These are phyloP conservation scores for Podila minutissima DNA, from an alignment of 192 early-diverging fungal species.

Conservation along the genomic window DNA sequence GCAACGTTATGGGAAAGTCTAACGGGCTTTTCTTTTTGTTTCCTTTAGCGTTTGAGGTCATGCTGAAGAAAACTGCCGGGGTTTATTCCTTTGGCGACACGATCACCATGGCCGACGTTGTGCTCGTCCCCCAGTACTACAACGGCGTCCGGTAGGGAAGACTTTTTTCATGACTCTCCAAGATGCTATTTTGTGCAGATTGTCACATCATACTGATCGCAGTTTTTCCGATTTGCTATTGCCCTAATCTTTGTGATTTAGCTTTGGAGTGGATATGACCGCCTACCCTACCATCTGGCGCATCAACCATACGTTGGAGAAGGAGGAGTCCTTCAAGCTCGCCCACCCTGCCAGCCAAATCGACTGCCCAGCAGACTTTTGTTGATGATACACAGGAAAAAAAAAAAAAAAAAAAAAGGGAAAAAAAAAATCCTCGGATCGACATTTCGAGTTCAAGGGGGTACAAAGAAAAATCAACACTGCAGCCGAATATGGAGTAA, in stretches of 20 bases:
- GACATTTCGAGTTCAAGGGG: no score
- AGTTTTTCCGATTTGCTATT: not conserved
- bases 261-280: constrained; percentile 74
- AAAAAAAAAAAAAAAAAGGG: no score
- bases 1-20: no score
- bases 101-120: constrained; percentile 88
- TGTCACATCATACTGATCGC: not conserved
- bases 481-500: no score
- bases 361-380: constrained; percentile 68
- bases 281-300: constrained; percentile 72
- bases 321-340: constrained; percentile 70
- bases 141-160: constrained; percentile 74
- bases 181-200: not conserved
- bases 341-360: constrained; percentile 70
- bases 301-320: constrained; percentile 63
- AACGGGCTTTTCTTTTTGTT: not conserved
- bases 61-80: constrained; percentile 72
- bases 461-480: no score
- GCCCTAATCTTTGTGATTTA: constrained; percentile 7
- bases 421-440: no score
- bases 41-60: constrained; percentile 28
- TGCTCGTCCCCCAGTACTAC: constrained; percentile 79
- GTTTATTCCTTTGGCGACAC: constrained; percentile 83
- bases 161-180: not conserved
- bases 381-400: not conserved